Evolutionary conservation across 179 eudicot species (phyloP).

Genomic region (Actinidia arguta): DNA sequence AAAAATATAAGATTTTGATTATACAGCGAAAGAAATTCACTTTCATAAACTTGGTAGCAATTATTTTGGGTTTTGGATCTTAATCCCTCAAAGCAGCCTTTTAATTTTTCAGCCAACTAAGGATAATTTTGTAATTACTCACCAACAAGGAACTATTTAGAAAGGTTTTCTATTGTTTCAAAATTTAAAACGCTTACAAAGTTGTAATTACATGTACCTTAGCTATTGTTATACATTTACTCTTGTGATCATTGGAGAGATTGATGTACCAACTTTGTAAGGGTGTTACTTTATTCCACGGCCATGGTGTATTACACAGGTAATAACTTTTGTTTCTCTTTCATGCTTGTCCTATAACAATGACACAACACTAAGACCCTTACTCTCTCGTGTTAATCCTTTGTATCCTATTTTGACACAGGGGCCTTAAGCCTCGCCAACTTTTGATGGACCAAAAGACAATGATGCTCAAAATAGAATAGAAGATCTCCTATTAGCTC

Average conservation of each 20-base stretch:
- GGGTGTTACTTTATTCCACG: constrained; percentile 98
- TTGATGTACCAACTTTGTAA: constrained; percentile 98
- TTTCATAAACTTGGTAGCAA: too few species aligned
- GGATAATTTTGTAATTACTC: too few species aligned
- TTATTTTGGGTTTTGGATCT: too few species aligned
- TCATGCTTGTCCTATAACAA: not conserved
- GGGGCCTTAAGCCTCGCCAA: constrained; percentile 97
- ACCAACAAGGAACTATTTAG: too few species aligned
- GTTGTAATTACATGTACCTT: too few species aligned
- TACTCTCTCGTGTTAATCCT: not conserved
- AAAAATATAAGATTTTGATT: too few species aligned
- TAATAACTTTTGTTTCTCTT: not conserved
- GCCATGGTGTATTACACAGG: constrained; percentile 95
- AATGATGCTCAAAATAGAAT: constrained; percentile 76
- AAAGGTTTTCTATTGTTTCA: not conserved
- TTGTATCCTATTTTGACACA: constrained; percentile 19
- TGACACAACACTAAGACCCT: not conserved
- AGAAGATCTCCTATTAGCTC: constrained; percentile 97
- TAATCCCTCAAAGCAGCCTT: too few species aligned
- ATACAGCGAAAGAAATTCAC: too few species aligned
- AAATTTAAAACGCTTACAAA: not conserved
- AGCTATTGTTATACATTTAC: not conserved
- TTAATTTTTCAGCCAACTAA: too few species aligned
- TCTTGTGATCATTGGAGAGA: constrained; percentile 24
- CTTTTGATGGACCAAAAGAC: constrained; percentile 96